Base-by-base conservation (phyloP, 371 early-diverging fungal genomes). In the Paraphysoderma sedebokerense region DNA sequence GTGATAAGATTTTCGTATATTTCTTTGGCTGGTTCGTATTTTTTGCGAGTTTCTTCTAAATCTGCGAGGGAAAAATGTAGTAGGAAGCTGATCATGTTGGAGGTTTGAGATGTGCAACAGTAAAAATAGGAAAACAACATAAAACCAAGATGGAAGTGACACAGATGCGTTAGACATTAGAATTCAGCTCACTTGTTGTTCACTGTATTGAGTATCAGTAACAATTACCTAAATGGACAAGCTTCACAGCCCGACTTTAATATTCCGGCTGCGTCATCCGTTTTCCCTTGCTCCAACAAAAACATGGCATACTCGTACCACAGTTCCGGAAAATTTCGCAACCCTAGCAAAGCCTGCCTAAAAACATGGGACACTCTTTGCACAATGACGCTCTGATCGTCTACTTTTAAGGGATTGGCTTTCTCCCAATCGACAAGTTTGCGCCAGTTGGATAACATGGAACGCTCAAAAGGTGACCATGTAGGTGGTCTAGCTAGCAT, bases 251-350 rank as follows among this genome's bases (percentile, higher is more conserved):
- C 91, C 30, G 71, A 66, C 48, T 77, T 76, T 46, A 89, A 65
- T 26, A 81, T 55, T n/a, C 66, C 55, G 32, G 81, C 57, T 0
- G 91, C 85, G 44, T 87, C 86, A 23, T 81, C 84, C 3, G 58
- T 51, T 36, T 78, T 77, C 15, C 68, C 81, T 26, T 64, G 61
- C 35, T 85, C 78, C 5, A 57, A 53, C 47, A 82, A 66, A 55
- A 86, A 92, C 22, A 57, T 66, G 7, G 87, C 82, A 13, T 74
- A 74, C 49, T 83, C 81, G 31, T 54, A 77, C 92, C 89, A 92
- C 5, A 93, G 59, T 54, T 93, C 91, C 0, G 93, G 93, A 55
- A 81, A 92, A 47, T 76, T 76, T 29, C 90, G 61, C 56, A 93
- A 63, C 33, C 69, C 73, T 53, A 84, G 59, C 47, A 89, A 71